Evolutionary conservation across 352 stramenopile species (phyloP).

Genomic region (Phytophthora ramorum): DNA sequence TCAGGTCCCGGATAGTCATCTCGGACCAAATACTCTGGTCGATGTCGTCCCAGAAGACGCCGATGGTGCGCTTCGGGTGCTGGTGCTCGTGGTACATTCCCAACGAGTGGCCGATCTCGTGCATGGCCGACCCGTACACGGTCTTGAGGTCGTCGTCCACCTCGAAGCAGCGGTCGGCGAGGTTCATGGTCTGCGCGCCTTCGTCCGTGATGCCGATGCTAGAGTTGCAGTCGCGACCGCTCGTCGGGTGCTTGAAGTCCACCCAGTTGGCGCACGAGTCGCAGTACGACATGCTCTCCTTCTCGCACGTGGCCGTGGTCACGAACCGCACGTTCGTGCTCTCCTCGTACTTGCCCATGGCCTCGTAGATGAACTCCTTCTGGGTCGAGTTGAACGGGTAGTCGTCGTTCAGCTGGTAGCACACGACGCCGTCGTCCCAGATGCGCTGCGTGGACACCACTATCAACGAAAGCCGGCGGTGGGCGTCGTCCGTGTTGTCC

Average conservation of each 20-base stretch:
- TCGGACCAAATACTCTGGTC: constrained; percentile 77
- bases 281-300: constrained; percentile 60
- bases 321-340: constrained; percentile 84
- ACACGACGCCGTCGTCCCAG: constrained; percentile 75
- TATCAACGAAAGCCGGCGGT: constrained; percentile 65
- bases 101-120: constrained; percentile 82
- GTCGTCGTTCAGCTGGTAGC: constrained; percentile 71
- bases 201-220: constrained; percentile 76
- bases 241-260: constrained; percentile 79
- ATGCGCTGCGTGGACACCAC: constrained; percentile 69
- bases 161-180: constrained; percentile 80
- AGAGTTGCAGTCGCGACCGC: constrained; percentile 78
- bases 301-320: constrained; percentile 52
- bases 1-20: constrained; percentile 73
- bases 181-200: constrained; percentile 73
- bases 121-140: constrained; percentile 79
- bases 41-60: constrained; percentile 80
- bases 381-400: constrained; percentile 72
- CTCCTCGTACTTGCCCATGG: constrained; percentile 70
- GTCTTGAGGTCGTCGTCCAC: constrained; percentile 77
- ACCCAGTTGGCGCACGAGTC: constrained; percentile 73
- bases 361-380: constrained; percentile 63
- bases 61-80: constrained; percentile 70
- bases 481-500: constrained; percentile 30
- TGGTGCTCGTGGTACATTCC: constrained; percentile 87